Percentiles rank a stretch among this genome's conserved stretches.
Conservation (phyloP, 2,329 filamentous ascomycete genomes). For the Aspergillus floridensis region DNA sequence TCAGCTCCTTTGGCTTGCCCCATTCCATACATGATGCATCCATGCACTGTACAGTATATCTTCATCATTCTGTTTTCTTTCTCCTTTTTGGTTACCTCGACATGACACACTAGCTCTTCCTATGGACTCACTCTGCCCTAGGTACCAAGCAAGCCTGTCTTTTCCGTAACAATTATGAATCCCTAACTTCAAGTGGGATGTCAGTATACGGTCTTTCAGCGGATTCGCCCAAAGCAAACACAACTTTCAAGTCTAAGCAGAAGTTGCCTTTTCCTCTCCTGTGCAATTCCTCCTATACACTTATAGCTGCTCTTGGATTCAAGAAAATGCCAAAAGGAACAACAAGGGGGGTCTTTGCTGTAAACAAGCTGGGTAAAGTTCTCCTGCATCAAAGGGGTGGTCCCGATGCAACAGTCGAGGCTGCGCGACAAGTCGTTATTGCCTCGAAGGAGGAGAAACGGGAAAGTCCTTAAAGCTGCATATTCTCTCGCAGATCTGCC, state of each 20-base stretch:
- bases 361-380: constrained; percentile 79
- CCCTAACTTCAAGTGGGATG: constrained; percentile 74
- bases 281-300: constrained; percentile 70
- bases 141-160: constrained; percentile 91
- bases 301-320: constrained; percentile 85
- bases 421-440: constrained; percentile 69
- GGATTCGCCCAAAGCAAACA: constrained; percentile 88
- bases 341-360: constrained; percentile 79
- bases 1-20: not conserved
- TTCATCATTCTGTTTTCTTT: not conserved
- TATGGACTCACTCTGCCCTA: constrained; percentile 38
- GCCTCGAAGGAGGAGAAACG: not conserved
- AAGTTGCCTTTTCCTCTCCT: constrained; percentile 83
- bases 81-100: not conserved
- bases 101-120: not conserved
- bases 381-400: constrained; percentile 71
- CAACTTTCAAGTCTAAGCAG: constrained; percentile 87
- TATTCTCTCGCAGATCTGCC: not conserved
- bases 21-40: not conserved
- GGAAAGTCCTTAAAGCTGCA: not conserved
- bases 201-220: constrained; percentile 85
- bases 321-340: constrained; percentile 82
- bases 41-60: not conserved
- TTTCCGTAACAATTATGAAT: constrained; percentile 80
- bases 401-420: constrained; percentile 73